Base-by-base conservation (phyloP, 1,284 basidiomycete species). In the Pseudozyma thailandica region DNA sequence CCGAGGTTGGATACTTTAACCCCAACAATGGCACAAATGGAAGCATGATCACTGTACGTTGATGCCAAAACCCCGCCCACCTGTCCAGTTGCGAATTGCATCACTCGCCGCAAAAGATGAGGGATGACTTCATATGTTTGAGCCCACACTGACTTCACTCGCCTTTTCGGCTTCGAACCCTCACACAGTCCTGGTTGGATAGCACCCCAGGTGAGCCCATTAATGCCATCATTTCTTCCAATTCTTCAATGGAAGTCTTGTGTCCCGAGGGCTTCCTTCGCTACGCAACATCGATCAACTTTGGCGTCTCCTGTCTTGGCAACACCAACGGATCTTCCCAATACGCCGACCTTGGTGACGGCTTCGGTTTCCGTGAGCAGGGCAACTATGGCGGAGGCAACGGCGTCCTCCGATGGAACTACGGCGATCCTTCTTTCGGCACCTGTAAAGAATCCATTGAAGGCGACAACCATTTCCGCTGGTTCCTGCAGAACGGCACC, bases 391-490 rank as follows among this genome's bases (percentile, higher is more conserved):
- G 50, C 15, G 79, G 79, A 0, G 48, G 70, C 50, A 80, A 78
- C 50, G 75, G 77, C 12, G 76, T 80, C 0, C 43, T 79, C 18
- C 71, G 75, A 13, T 80, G 69, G 66, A 80, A 80, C 50, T 80
- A 79, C 31, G 70, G 64, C 16, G 53, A 74, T n/a, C 53, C 75
- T 15, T 62, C 58, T 9, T 54, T 77, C 20, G 70, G 71, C 5
- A 75, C 75, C 3, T 81, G 80, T 52, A 65, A 59, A 71, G 93
- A 98, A 84, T 91, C 92, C 2, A 87, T 96, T 47, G 78, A 91
- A 64, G 94, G 94, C 12, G 94, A 94, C 6, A 88, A 91, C 76
- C 94, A 98, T 80, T 89, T 94, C 82, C 88, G 94, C 25, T 94
- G 94, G 83, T 98, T 92, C 91, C 83, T 87, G 1, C 93, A 96